Evolutionary conservation across 2,329 filamentous ascomycete genomes (phyloP).

Genomic region (Sclerotinia nivalis): DNA sequence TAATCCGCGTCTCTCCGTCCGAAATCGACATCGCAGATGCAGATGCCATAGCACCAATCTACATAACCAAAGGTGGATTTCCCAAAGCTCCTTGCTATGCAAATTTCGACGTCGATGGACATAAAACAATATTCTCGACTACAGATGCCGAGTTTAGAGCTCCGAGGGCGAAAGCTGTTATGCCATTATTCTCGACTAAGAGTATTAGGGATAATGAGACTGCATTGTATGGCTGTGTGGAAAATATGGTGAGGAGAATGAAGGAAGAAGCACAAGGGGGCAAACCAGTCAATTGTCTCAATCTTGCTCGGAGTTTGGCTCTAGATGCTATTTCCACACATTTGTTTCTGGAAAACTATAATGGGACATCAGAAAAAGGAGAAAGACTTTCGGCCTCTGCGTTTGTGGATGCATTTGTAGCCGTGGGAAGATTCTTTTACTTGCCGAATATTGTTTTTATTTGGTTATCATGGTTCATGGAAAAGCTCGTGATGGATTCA

Average conservation of each 20-base stretch:
- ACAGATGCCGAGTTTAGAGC: conserved; percentile 46
- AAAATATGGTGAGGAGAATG: conserved; percentile 47
- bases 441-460: conserved; percentile 48
- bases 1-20: conserved; percentile 42
- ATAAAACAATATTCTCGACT: conserved; percentile 55
- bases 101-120: conserved; percentile 59
- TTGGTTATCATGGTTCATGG: conserved; percentile 40
- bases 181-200: conserved; percentile 51
- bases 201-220: conserved; percentile 45
- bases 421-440: conserved; percentile 56
- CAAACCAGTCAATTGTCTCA: conserved; percentile 50
- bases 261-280: conserved; percentile 40
- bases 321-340: conserved; percentile 56
- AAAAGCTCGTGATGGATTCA: conserved; percentile 43
- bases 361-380: conserved; percentile 43
- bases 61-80: conserved; percentile 54
- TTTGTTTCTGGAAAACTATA: conserved; percentile 54
- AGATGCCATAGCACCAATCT: conserved; percentile 48
- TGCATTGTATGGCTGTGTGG: conserved; percentile 46
- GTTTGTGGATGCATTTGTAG: conserved; percentile 57
- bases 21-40: conserved; percentile 42
- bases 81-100: conserved; percentile 52
- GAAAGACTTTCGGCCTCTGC: conserved; percentile 45
- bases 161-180: conserved; percentile 51
- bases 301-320: conserved; percentile 51